phyloP scores from a whole-genome alignment of 2,329 filamentous ascomycete genomes.

The Venturia effusa region DNA sequence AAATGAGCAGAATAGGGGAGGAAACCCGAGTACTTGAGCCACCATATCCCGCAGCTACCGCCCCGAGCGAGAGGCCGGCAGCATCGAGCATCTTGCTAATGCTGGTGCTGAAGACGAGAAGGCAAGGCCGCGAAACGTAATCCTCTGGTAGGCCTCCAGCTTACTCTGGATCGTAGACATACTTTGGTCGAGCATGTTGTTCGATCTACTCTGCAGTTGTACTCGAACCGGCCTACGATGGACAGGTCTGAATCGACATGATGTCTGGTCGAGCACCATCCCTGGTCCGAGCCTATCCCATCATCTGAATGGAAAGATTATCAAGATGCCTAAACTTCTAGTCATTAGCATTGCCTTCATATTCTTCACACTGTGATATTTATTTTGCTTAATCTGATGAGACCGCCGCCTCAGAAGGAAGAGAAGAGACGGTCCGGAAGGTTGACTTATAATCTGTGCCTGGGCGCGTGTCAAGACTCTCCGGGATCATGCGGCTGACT shows the following conservation, averaged over 20 bases:
- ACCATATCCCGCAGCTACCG: background rate
- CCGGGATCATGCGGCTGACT: background rate
- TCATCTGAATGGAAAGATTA: background rate
- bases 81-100: background rate
- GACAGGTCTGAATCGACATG: no score
- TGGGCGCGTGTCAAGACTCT: background rate
- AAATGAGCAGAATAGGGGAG: no score
- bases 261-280: background rate
- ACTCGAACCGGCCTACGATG: no score
- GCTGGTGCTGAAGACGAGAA: background rate
- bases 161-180: no score
- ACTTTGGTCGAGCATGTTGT: background rate
- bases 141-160: no score
- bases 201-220: background rate
- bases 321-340: background rate
- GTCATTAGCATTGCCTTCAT: background rate
- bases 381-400: background rate
- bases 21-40: background rate
- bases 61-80: background rate
- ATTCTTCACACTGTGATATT: background rate
- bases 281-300: background rate
- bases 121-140: no score
- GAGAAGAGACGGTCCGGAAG: background rate
- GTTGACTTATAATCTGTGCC: background rate
- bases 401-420: background rate